Conservation (phyloP, 352 stramenopile genomes). For the Pythium aphanidermatum region DNA sequence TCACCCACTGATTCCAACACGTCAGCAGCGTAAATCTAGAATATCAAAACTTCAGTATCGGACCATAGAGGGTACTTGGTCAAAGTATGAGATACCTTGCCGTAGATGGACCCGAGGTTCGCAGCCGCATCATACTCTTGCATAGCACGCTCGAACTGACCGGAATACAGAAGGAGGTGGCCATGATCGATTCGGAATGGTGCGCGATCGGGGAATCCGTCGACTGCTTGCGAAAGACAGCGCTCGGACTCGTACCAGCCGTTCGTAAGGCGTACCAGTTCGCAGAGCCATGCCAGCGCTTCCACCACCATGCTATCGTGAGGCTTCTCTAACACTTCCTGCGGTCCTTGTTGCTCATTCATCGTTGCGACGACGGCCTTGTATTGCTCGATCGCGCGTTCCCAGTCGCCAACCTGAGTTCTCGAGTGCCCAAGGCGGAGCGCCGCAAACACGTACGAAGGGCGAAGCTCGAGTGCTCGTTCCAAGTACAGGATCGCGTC, state of each 20-base stretch:
- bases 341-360: constrained; percentile 9
- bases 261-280: constrained; percentile 43
- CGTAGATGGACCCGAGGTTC: constrained; percentile 32
- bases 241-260: constrained; percentile 38
- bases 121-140: constrained; percentile 46
- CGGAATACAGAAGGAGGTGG: constrained; percentile 39
- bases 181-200: constrained; percentile 56
- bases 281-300: constrained; percentile 35
- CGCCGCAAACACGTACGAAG: constrained; percentile 32
- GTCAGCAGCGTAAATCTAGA: constrained; percentile 48
- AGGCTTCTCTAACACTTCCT: constrained; percentile 3
- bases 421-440: constrained; percentile 50
- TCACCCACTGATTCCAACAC: constrained; percentile 55
- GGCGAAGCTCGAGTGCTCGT: constrained; percentile 41
- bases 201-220: constrained; percentile 44
- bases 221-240: constrained; percentile 43
- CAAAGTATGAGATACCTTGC: constrained; percentile 29
- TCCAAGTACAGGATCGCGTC: constrained; percentile 49
- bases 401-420: constrained; percentile 40
- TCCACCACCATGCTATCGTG: constrained; percentile 30
- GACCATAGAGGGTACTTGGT: no score
- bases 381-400: constrained; percentile 50
- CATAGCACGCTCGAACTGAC: constrained; percentile 51
- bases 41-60: background rate
- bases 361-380: constrained; percentile 29